A percentile compares a stretch with the other conserved stretches of the same genome.
These are phyloP conservation scores for Benincasa hispida DNA, from an alignment of 306 rosid species.

Conservation along the genomic window DNA sequence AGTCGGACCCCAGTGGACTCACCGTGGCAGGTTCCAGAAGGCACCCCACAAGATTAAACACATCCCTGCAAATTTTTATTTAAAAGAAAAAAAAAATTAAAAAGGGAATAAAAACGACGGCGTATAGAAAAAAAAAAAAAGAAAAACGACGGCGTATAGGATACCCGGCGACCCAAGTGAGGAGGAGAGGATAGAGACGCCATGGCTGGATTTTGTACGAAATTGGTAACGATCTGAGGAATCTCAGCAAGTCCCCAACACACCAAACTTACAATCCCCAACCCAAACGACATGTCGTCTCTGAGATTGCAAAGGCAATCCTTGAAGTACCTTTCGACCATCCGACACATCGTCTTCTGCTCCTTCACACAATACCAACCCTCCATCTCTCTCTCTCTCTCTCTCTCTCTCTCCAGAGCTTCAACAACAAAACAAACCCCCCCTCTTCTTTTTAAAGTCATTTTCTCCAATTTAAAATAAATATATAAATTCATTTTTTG, in stretches of 20 bases:
- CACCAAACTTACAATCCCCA: slow-evolving; percentile 48
- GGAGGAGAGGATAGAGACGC: slow-evolving; percentile 75
- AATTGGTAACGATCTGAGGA: slow-evolving; percentile 86
- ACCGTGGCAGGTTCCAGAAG: slow-evolving; percentile 91
- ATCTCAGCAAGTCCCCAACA: slow-evolving; percentile 91
- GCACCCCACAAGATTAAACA: slow-evolving; percentile 74
- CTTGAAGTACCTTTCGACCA: slow-evolving; percentile 55
- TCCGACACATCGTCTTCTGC: slow-evolving; percentile 41
- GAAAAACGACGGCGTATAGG: neutral
- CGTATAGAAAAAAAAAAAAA: neutral
- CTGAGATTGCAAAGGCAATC: slow-evolving; percentile 70
- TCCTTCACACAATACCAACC: slow-evolving; percentile 49
- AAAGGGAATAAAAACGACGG: neutral
- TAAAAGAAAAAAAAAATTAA: neutral
- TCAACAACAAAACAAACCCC: neutral
- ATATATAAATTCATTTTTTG: too few species aligned
- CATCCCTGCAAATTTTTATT: slow-evolving; percentile 41
- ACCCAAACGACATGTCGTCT: slow-evolving; percentile 59
- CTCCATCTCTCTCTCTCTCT: slow-evolving; percentile 5
- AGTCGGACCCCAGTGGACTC: slow-evolving; percentile 10
- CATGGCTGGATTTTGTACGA: slow-evolving; percentile 74
- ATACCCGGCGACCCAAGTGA: slow-evolving; percentile 96
- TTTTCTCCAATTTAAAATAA: too few species aligned
- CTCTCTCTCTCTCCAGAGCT: neutral
- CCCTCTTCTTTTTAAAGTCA: neutral